Evolutionary conservation across 2,329 filamentous ascomycete genomes (phyloP), one percentile per base, ranked within the genome.

Genomic region (Neofusicoccum cordaticola): DNA sequence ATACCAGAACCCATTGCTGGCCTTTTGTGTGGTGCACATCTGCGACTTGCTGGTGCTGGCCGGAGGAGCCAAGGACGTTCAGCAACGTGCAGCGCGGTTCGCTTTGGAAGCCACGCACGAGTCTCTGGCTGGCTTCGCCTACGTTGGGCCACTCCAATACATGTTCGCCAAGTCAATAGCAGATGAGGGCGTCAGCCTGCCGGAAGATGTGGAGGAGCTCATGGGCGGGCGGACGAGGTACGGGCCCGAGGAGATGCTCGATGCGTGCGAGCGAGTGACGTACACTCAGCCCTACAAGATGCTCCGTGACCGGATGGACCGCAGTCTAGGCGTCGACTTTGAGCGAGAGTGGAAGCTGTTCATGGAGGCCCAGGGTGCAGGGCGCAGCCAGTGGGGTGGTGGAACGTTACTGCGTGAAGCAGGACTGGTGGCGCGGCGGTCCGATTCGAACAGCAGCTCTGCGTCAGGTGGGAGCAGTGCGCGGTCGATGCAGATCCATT

Each of bases 1-100:
- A 22, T 73, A 71, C 48, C 66, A 67, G 37, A 45, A 66, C 48
- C 71, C 72, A 12, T 56, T 73, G 22, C 58, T 71, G 44, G 66
- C 66, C 8, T 73, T 72, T 53, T 72, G 70, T 64, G 51, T 71
- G 22, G 57, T 72, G 47, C 70, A 72, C 53, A 60, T 74, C 8
- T 67, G 66, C 52, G 70, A 72, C 41, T 48, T 65, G 34, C 56
- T 72, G 27, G 22, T 73, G 15, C 66, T 67, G 17, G 66, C 66
- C 17, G 62, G 65, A 31, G 57, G 60, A 11, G 61, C 66, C 13
- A 62, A 17, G 9, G 52, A 67, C 4, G 37, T 19, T 31, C 48
- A 62, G 45, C 19, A 58, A 12, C 45, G 37, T 27, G 62, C 61
- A 11, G 63, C 58, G 31, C 53, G 61, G 8, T 71, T 73, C 47